Base-by-base conservation (phyloP, 2,329 filamentous ascomycete species). In the Knoxdaviesia capensis region DNA sequence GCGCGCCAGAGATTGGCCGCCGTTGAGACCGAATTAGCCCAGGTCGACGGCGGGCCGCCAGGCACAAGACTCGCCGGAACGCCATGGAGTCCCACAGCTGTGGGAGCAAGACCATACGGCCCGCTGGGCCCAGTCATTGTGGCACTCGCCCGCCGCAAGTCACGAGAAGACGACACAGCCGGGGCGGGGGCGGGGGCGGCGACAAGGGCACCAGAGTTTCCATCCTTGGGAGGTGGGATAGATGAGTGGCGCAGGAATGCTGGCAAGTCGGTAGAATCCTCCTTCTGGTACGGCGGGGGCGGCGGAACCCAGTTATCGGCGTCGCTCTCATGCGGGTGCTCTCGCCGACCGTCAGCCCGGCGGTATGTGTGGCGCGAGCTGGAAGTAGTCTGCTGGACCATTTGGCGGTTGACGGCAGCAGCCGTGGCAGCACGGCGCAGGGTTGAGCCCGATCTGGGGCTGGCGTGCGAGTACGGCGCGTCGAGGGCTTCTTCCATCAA, bases 241-340 rank as follows among this genome's bases (percentile, higher is more conserved):
- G 60, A 52, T 33, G 62, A 58, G 41, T 70, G 65, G 31, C 71
- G 68, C 47, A 76, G 48, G 46, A 75, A 76, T 3, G 60, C 65
- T 1, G 71, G 71, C 43, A 71, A 47, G 49, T 73, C 69, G 7
- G 63, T 64, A 1, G 71, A 70, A 39, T 74, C 70, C 0, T 80
- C 75, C 43, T 73, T 71, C 36, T 76, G 73, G 51, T 92, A 92
- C 1, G 82, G 82, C 3, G 84, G 84, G 6, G 84, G 84, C 5
- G 84, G 84, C 5, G 83, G 81, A 5, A 86, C 80, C 84, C 84
- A 92, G 50, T 87, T 84, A 51, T 90, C 84, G 4, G 83, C 82
- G 54, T 90, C 83, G 48, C 82, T 88, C 57, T 90, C 83, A 55
- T 90, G 82, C 4, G 83, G 83, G 49, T 85, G 69, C 51, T 87